Percentiles rank a stretch among this genome's conserved stretches.
phyloP scores from a whole-genome alignment of 2,329 filamentous ascomycete genomes.

The Clonostachys rosea region DNA sequence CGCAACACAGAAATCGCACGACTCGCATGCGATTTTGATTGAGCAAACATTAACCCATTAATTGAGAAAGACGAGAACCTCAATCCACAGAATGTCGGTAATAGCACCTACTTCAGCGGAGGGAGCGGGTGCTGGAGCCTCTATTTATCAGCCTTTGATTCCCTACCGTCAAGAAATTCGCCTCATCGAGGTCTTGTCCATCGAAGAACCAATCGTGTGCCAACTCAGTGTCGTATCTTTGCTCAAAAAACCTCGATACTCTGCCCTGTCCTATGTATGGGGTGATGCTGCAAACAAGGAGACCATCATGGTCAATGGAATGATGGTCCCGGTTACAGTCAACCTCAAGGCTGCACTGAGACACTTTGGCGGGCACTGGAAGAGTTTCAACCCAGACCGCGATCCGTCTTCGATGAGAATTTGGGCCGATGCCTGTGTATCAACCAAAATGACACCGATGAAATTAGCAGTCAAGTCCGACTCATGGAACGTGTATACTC shows the following conservation, averaged over 20 bases:
- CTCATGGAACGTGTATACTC: neutral
- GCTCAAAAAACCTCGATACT: constrained; percentile 1
- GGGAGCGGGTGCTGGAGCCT: too few relatives aligned
- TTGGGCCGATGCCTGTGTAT: neutral
- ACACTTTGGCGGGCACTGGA: neutral
- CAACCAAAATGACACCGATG: neutral
- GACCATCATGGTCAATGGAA: neutral
- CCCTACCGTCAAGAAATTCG: too few relatives aligned
- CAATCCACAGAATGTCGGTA: too few relatives aligned
- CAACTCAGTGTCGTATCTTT: too few relatives aligned
- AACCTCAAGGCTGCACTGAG: neutral
- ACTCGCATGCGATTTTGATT: too few relatives aligned
- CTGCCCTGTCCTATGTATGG: constrained; percentile 7
- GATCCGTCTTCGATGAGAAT: neutral
- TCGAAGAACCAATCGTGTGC: too few relatives aligned
- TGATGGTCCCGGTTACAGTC: neutral
- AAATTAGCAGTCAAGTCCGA: neutral
- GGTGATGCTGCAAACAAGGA: neutral
- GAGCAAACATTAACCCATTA: too few relatives aligned
- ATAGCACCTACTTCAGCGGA: too few relatives aligned
- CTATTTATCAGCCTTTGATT: too few relatives aligned
- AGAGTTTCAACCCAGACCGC: neutral
- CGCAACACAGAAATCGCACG: too few relatives aligned
- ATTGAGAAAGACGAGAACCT: too few relatives aligned
- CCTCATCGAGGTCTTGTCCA: too few relatives aligned